Base-by-base conservation (phyloP, 2,329 filamentous ascomycete genomes). In the Trichoderma hamatum region DNA sequence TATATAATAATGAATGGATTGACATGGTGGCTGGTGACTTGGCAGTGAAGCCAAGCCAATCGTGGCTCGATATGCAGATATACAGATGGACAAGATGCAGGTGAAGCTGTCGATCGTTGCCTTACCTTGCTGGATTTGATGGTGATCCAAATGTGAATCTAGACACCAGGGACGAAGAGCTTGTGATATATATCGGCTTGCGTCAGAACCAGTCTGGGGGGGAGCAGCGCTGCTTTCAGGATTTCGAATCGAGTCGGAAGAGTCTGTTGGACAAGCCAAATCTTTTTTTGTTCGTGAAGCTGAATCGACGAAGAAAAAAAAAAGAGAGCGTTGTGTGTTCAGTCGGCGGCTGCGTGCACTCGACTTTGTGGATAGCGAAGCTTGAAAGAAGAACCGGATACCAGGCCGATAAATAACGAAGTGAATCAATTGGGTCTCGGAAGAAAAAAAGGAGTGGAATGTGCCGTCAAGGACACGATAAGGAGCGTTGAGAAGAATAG, bases 381-480 rank as follows among this genome's bases (percentile, higher is more conserved):
- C 21, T 59, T 51, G 55, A 67, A 59, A 60, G 64, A 67, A 60
- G 64, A 60, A 67, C 55, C 58, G 60, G 51, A 51, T 52, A 56
- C 52, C 32, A 59, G 43, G 51, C 58, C 67, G 58, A 56, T 62
- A 63, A 63, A 49, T 62, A 62, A 55, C 58, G 67, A 68, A 61
- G 52, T 54, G 60, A 60, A 64, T 51, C 67, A 60, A 51, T 39
- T 36, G 46, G 63, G 63, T 46, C 36, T 65, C 39, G 49, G 39
- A 63, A 54, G 26, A 69, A 72, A 54, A 32, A 69, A 72, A 77
- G 74, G 76, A 77, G 72, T 77, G 76, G 75, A 77, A 75, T 75
- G 76, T 74, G 72, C 74, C 77, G 74, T 73, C 72, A 69, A 73
- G 74, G 72, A 77, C 76, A 77, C 74, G 74, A 75, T 46, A 70